Percentiles rank a stretch among this genome's conserved stretches.
phyloP scores from a whole-genome alignment of 139 green algal genomes.

The Gonium pectorale region DNA sequence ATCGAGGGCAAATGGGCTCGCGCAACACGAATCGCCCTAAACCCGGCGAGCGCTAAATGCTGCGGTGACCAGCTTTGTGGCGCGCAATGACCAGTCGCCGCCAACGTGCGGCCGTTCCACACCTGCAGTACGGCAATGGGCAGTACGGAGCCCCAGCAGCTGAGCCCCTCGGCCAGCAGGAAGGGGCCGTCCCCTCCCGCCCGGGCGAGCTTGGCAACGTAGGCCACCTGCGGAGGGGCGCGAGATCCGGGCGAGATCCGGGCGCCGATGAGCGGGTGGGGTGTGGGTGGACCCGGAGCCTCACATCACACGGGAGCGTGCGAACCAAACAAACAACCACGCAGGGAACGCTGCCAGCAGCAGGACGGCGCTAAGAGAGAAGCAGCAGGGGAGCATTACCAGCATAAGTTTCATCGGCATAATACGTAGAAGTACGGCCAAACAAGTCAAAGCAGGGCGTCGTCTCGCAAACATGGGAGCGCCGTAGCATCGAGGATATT shows the following conservation, averaged over 20 bases:
- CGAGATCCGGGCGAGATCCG: neutral
- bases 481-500: no score
- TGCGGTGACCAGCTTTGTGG: neutral
- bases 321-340: neutral
- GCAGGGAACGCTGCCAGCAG: no score
- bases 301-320: neutral
- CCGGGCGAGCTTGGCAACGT: conserved; percentile 24
- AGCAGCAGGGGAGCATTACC: no score
- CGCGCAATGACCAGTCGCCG: neutral
- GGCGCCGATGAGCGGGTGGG: neutral
- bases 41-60: neutral
- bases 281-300: neutral
- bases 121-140: conserved; percentile 1
- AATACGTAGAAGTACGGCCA: no score
- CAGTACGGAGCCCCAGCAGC: neutral
- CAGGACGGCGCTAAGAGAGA: no score
- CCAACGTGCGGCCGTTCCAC: neutral
- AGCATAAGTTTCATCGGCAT: no score
- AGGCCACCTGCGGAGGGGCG: neutral
- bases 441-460: no score
- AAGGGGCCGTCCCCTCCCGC: no score
- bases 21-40: neutral
- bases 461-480: no score
- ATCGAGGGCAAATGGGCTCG: neutral
- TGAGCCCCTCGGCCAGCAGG: neutral